Evolutionary conservation across 352 stramenopile genomes (phyloP).

Genomic region (Elongisporangium anandrum): DNA sequence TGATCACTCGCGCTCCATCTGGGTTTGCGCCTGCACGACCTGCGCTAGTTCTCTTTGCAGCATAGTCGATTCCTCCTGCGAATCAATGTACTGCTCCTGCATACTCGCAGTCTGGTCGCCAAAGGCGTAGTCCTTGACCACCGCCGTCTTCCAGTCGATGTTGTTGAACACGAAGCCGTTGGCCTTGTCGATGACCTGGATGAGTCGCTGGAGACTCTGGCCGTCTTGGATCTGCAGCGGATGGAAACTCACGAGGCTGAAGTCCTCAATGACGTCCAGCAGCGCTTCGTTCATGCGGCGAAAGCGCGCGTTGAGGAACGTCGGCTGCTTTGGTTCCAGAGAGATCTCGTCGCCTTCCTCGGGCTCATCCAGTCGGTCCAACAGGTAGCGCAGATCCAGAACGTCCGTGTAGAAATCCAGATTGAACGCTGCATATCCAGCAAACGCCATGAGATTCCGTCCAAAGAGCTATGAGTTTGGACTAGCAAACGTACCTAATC

Average conservation of each 20-base stretch:
- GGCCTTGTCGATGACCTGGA: slow-evolving; percentile 78
- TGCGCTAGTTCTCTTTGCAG: slow-evolving; percentile 33
- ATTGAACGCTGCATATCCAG: slow-evolving; percentile 54
- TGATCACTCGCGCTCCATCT: background rate
- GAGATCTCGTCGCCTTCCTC: slow-evolving; percentile 35
- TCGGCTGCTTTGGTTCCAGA: slow-evolving; percentile 23
- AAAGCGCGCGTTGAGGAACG: slow-evolving; percentile 46
- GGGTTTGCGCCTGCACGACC: slow-evolving; percentile 6
- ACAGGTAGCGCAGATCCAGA: slow-evolving; percentile 74
- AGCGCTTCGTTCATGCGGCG: slow-evolving; percentile 81
- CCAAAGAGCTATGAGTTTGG: background rate
- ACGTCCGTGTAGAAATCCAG: slow-evolving; percentile 89
- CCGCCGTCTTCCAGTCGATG: slow-evolving; percentile 73
- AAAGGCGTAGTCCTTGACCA: slow-evolving; percentile 70
- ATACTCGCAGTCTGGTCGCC: slow-evolving; percentile 48
- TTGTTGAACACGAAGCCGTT: slow-evolving; percentile 81
- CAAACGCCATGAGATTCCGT: background rate
- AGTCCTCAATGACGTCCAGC: slow-evolving; percentile 85
- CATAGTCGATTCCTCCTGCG: slow-evolving; percentile 18
- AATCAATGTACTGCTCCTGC: slow-evolving; percentile 74
- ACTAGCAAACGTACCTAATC: slow-evolving; percentile 36
- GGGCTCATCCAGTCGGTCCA: slow-evolving; percentile 64
- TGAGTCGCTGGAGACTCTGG: slow-evolving; percentile 51
- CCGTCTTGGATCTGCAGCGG: slow-evolving; percentile 79
- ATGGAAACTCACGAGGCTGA: slow-evolving; percentile 81